These are phyloP conservation scores for Candida easanensis DNA, from an alignment of 805 yeast species.

Conservation along the genomic window DNA sequence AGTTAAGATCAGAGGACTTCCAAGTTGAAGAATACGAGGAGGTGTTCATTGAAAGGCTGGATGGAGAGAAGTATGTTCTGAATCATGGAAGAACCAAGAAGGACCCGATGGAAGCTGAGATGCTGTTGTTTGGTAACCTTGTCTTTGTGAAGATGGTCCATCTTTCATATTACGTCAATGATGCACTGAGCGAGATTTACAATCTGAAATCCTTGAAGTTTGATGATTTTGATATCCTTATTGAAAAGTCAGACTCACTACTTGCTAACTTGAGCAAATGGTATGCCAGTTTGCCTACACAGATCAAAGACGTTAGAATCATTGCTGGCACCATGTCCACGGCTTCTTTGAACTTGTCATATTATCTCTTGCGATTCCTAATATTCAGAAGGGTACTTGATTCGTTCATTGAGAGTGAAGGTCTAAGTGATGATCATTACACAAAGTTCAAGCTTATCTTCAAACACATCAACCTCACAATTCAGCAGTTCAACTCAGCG, in stretches of 20 bases:
- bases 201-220: constrained; percentile 23
- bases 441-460: constrained; percentile 17
- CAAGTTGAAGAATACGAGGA: constrained; percentile 20
- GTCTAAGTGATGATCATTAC: constrained; percentile 10
- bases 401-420: constrained; percentile 20
- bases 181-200: constrained; percentile 22
- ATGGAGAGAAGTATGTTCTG: constrained; percentile 16
- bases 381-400: constrained; percentile 26
- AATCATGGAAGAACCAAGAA: constrained; percentile 12
- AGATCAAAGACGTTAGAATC: constrained; percentile 15
- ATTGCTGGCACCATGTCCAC: constrained; percentile 14
- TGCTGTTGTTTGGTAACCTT: constrained; percentile 18
- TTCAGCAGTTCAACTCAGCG: constrained; percentile 18
- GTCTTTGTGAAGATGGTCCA: constrained; percentile 28
- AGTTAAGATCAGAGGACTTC: constrained; percentile 21
- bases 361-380: constrained; percentile 21
- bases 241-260: constrained; percentile 16
- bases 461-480: constrained; percentile 13
- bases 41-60: constrained; percentile 18
- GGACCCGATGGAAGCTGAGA: constrained; percentile 6
- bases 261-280: constrained; percentile 21
- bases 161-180: constrained; percentile 24
- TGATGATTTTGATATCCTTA: constrained; percentile 24
- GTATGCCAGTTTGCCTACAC: constrained; percentile 22
- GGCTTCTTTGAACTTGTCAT: constrained; percentile 25